Percentiles rank a stretch among this genome's conserved stretches.
Evolutionary conservation across 2,329 filamentous ascomycete species (phyloP).

Genomic region (Pseudodiploospora longispora): DNA sequence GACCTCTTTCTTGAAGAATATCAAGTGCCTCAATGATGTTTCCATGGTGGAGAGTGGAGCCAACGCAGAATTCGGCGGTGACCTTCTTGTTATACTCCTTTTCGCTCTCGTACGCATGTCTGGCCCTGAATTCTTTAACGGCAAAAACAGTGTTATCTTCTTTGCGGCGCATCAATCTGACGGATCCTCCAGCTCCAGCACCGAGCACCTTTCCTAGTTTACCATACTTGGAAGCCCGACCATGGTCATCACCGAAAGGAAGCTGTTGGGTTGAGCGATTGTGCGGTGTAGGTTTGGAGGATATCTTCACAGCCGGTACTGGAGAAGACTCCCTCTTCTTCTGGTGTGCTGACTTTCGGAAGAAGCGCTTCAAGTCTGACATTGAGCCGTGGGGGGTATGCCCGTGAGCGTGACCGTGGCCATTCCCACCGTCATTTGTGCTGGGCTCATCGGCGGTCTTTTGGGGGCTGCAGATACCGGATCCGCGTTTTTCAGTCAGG

Average conservation of each 20-base stretch:
- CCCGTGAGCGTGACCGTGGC: constrained; percentile 14
- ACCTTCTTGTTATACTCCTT: constrained; percentile 97
- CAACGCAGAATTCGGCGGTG: constrained; percentile 96
- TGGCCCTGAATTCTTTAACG: constrained; percentile 90
- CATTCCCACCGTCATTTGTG: constrained; percentile 16
- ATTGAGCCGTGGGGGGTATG: constrained; percentile 63
- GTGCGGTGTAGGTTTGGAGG: constrained; percentile 25
- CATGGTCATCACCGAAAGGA: constrained; percentile 91
- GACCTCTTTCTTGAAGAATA: constrained; percentile 86
- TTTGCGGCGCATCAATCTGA: constrained; percentile 86
- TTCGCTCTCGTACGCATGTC: constrained; percentile 87
- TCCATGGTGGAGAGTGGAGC: constrained; percentile 91
- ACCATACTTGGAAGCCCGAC: constrained; percentile 83
- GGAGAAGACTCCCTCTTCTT: constrained; percentile 61
- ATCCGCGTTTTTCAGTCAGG: constrained; percentile 47
- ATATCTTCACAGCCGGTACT: constrained; percentile 45
- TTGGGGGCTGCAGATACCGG: constrained; percentile 26
- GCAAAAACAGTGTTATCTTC: constrained; percentile 92
- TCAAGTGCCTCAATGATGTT: constrained; percentile 98
- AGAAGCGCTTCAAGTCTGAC: constrained; percentile 93
- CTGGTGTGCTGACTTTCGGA: constrained; percentile 68
- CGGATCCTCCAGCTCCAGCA: constrained; percentile 88
- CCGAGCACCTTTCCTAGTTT: constrained; percentile 92
- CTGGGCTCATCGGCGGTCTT: constrained; percentile 6
- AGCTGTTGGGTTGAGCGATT: constrained; percentile 51